Percentiles rank a stretch among this genome's conserved stretches.
phyloP scores from a whole-genome alignment of 148 eudicot genomes.

The Nyssa sinensis region DNA sequence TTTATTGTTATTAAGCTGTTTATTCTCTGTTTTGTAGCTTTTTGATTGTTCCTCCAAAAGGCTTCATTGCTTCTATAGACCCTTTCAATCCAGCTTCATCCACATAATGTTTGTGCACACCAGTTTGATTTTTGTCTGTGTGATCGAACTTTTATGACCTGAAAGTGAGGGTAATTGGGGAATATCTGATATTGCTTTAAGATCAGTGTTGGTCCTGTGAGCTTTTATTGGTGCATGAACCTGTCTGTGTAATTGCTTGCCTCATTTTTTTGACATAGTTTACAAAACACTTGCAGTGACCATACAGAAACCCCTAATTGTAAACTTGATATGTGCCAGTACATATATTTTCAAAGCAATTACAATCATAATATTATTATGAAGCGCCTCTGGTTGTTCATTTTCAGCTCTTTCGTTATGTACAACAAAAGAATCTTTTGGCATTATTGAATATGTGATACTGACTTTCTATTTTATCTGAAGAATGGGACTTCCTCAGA shows the following conservation, averaged over 20 bases:
- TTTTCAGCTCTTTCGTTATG: neutral
- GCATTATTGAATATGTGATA: neutral
- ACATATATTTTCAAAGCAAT: neutral
- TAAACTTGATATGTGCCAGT: neutral
- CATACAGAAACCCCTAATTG: neutral
- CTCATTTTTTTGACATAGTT: neutral
- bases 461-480: slow-evolving; percentile 13
- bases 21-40: too few species aligned
- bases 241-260: neutral
- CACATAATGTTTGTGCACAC: too few species aligned
- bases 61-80: too few species aligned
- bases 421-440: neutral
- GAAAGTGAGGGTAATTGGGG: neutral
- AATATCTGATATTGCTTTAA: too few species aligned
- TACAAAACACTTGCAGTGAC: neutral
- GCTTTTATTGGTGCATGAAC: too few species aligned
- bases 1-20: too few species aligned
- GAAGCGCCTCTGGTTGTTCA: neutral
- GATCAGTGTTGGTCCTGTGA: too few species aligned
- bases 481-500: slow-evolving; percentile 18
- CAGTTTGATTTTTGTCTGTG: neutral
- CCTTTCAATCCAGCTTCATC: too few species aligned
- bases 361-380: neutral
- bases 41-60: too few species aligned
- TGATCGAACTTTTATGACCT: too few species aligned